Evolutionary conservation across 345 rosid genomes (phyloP), one percentile per base, ranked within the genome.

Genomic region (Acer saccharum): DNA sequence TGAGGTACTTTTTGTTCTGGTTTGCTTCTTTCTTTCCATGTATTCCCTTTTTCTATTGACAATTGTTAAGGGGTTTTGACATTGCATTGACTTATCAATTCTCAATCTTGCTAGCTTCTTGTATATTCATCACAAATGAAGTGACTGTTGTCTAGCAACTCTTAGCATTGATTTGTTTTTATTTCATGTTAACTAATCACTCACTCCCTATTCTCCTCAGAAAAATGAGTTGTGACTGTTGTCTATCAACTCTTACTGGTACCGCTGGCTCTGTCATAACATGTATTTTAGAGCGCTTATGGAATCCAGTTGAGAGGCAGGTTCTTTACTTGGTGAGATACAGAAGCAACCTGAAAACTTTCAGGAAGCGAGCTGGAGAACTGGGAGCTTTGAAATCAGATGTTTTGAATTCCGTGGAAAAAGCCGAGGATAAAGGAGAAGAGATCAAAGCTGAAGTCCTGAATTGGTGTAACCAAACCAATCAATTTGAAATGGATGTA

Each of bases 371-470:
- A 21, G 72, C 18, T 11, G 10, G 72, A 21, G 72, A 21, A 0
- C 29, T 68, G 20, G 72, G n/a, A 12, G 57, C 57, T 11, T 16
- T 11, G 35, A 44, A 68, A 21, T 20, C 2, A 6, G 72, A 69
- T 44, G n/a, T 69, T 35, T 12, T 17, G 6, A 4, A 3, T 39
- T 13, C 0, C 0, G 6, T 69, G 58, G 1, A 46, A 10, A 58
- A 2, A 12, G 72, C 72, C n/a, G 7, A 21, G 2, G 11, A 0
- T 0, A 69, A 48, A 21, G 58, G 58, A 21, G 72, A 69, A 69
- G 72, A 46, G 72, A 69, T 69, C 72, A 46, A 21, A 21, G 57
- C 58, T 21, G 72, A 46, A 21, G 72, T 69, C 2, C 58, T 0
- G 12, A 23, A 18, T 7, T 69, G 72, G 72, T 39, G 6, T 23